phyloP scores from a whole-genome alignment of 108 stramenopile species.

The Cafeteria roenbergensis region DNA sequence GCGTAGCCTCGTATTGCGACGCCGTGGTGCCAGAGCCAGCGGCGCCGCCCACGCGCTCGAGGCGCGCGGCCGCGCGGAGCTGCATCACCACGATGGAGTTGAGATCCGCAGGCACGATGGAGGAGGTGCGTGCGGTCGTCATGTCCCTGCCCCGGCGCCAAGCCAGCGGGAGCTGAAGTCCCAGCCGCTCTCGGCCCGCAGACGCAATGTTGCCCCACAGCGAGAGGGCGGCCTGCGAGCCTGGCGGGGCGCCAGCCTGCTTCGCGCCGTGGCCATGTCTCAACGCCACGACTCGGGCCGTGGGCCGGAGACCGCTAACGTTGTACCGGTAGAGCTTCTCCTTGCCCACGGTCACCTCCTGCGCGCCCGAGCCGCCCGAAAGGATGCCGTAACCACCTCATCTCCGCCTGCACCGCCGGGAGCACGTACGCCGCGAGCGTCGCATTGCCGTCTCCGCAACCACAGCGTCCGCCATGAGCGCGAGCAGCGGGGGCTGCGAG shows the following conservation, averaged over 20 bases:
- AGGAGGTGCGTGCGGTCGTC: constrained; percentile 14
- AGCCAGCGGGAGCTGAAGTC: constrained; percentile 48
- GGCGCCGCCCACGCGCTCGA: neutral
- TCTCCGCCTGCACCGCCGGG: no score
- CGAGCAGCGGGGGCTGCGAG: constrained; percentile 29
- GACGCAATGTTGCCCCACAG: constrained; percentile 26
- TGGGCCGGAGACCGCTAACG: constrained; percentile 1
- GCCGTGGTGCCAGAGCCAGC: no score
- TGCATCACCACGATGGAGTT: constrained; percentile 11
- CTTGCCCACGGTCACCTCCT: no score
- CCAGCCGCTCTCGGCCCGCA: constrained; percentile 42
- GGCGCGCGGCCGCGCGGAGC: neutral
- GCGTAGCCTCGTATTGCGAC: no score
- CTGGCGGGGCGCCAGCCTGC: neutral
- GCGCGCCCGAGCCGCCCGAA: no score
- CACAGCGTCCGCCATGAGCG: neutral
- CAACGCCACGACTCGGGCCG: constrained; percentile 26
- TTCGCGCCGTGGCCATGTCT: constrained; percentile 1
- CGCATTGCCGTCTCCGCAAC: no score
- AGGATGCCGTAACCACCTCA: no score
- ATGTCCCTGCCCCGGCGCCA: neutral
- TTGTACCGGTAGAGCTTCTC: constrained; percentile 23
- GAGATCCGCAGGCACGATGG: constrained; percentile 35
- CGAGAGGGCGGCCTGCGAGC: neutral
- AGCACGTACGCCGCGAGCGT: neutral